Percentiles rank a stretch among this genome's conserved stretches.
Conservation (phyloP, 208 protist genomes). For the Crithidia bombi region DNA sequence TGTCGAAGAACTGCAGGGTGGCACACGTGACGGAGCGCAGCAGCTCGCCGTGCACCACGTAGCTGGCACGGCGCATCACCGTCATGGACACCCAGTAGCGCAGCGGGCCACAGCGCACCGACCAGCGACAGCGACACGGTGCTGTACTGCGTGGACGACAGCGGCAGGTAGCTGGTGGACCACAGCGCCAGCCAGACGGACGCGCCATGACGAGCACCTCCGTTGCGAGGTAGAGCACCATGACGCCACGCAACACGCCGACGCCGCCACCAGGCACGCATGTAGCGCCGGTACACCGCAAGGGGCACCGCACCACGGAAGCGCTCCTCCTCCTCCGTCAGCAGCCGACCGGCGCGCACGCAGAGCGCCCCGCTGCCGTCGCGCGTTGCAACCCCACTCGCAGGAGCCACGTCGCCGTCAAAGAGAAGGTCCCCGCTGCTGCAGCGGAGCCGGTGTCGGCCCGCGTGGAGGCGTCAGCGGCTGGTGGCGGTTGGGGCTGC, state of each 20-base stretch:
- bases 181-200: constrained; percentile 74
- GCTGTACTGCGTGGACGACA: constrained; percentile 14
- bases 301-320: constrained; percentile 54
- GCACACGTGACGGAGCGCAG: constrained; percentile 49
- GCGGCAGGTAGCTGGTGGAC: constrained; percentile 26
- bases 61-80: constrained; percentile 31
- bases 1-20: constrained; percentile 93
- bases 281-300: constrained; percentile 61
- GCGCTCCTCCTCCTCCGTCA: constrained; percentile 40
- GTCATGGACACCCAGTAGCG: constrained; percentile 23
- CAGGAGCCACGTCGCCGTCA: too few species aligned
- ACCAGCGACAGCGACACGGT: constrained; percentile 37
- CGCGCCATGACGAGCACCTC: constrained; percentile 41
- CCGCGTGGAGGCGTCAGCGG: too few species aligned
- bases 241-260: constrained; percentile 12
- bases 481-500: too few species aligned
- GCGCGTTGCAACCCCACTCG: too few species aligned
- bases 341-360: not conserved
- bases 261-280: constrained; percentile 55
- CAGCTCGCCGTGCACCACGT: constrained; percentile 42
- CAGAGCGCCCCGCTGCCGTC: not conserved
- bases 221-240: constrained; percentile 45
- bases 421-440: too few species aligned
- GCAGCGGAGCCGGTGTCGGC: too few species aligned
- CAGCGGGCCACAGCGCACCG: constrained; percentile 24